Conservation (phyloP, 345 rosid genomes). For the Rhodomyrtus tomentosa region DNA sequence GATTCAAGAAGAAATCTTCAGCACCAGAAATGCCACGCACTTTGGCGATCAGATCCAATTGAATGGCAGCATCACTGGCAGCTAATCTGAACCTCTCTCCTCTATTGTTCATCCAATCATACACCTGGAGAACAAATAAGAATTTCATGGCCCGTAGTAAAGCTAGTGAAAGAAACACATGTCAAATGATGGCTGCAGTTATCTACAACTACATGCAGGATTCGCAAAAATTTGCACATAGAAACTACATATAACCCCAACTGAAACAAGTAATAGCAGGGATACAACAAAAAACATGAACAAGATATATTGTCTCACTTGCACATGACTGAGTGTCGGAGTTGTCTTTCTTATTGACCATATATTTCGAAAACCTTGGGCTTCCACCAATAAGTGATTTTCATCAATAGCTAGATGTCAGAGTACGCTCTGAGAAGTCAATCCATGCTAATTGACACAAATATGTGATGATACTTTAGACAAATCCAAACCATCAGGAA, state of each 20-base stretch:
- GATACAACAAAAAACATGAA: background rate
- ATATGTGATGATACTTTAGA: background rate
- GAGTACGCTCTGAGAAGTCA: background rate
- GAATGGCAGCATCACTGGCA: constrained; percentile 89
- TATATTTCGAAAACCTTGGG: background rate
- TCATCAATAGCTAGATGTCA: background rate
- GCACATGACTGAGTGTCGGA: background rate
- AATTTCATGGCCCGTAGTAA: background rate
- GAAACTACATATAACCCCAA: background rate
- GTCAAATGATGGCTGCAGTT: background rate
- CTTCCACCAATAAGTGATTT: background rate
- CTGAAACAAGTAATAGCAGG: background rate
- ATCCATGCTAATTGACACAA: background rate
- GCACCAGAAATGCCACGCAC: constrained; percentile 67
- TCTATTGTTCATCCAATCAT: constrained; percentile 85
- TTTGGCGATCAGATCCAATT: constrained; percentile 78
- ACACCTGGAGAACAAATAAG: constrained; percentile 29
- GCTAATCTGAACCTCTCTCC: constrained; percentile 58
- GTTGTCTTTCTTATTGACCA: background rate
- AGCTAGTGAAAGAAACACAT: background rate
- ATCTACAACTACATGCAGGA: background rate
- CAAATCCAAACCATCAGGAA: background rate
- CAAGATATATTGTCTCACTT: background rate
- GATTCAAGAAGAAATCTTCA: constrained; percentile 44
- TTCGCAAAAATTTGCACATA: background rate